Base-by-base conservation (phyloP, 139 green algal genomes). In the Tetratostichococcus sp. region DNA sequence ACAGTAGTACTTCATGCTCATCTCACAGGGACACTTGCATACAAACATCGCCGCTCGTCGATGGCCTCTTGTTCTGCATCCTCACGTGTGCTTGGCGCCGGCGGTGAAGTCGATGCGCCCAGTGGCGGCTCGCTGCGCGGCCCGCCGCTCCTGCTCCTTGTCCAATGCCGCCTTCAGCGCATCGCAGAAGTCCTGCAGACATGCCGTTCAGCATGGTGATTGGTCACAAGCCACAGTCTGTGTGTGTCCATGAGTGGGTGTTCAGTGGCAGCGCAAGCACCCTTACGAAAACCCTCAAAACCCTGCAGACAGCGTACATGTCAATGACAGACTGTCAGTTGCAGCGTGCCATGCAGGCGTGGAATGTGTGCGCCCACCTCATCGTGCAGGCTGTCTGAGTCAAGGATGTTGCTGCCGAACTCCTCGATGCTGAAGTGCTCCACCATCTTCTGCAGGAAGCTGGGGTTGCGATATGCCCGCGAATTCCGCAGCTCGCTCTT, bases 371-470 rank as follows among this genome's bases (percentile, higher is more conserved):
- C 11, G 39, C 14, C 11, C 50, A 62, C 78, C 43, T 87, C 76
- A 26, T 69, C 33, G 28, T 68, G 76, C 30, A 87, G 75, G 22
- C 33, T 43, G 16, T 66, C 34, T 22, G 80, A 80, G 35, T 87
- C 80, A 57, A 77, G 67, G 33, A 88, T 85, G 67, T 65, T 82
- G 17, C 74, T 87, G 14, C 89, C 90, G 30, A 85, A 83, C 67
- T 92, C 72, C 30, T 90, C 33, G 0, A 94, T 85, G 28, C 83
- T 73, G 28, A 80, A 85, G 69, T 87, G 75, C 68, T 86, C 80
- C 35, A 94, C 88, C 78, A 89, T 90, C 74, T 93, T 89, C 22
- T 85, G 68, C 71, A 94, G 79, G 57, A 94, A 94, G 67, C 88
- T 75, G 1, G 90, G 90, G 78, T 94, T 94, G 34, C 85, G 75